Percentiles rank a stretch among this genome's conserved stretches.
phyloP scores from a whole-genome alignment of 306 rosid genomes.

The Malus asiatica region DNA sequence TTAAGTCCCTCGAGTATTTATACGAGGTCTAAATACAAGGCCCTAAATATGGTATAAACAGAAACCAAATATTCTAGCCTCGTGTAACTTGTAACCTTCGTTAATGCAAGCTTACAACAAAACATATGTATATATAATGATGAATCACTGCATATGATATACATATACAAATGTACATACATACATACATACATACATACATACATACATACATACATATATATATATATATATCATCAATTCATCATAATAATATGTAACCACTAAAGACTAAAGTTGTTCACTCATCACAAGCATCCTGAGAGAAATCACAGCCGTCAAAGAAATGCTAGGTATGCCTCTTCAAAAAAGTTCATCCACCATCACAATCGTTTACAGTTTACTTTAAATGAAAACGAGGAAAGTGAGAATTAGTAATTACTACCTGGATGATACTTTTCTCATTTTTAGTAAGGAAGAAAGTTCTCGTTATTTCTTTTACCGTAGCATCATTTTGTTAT shows the following conservation, averaged over 20 bases:
- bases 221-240: neutral
- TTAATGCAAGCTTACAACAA: neutral
- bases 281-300: conserved; percentile 28
- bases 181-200: too few species aligned
- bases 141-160: neutral
- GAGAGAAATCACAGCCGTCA: conserved; percentile 31
- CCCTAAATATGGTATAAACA: too few species aligned
- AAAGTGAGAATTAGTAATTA: neutral
- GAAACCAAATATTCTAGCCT: conserved; percentile 20
- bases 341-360: neutral
- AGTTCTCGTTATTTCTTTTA: too few species aligned
- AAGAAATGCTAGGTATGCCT: conserved; percentile 3
- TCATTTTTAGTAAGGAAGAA: too few species aligned
- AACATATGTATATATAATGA: neutral
- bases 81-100: conserved; percentile 5
- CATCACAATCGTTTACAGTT: neutral
- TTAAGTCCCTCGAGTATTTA: too few species aligned
- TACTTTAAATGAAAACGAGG: neutral
- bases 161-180: too few species aligned
- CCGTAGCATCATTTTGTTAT: neutral
- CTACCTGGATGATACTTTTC: neutral
- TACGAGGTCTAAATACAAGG: too few species aligned
- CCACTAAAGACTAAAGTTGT: conserved; percentile 22
- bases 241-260: conserved; percentile 2
- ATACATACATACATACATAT: too few species aligned